Evolutionary conservation across 2,329 filamentous ascomycete species (phyloP), one percentile per base, ranked within the genome.

Genomic region (Clarireedia paspali): DNA sequence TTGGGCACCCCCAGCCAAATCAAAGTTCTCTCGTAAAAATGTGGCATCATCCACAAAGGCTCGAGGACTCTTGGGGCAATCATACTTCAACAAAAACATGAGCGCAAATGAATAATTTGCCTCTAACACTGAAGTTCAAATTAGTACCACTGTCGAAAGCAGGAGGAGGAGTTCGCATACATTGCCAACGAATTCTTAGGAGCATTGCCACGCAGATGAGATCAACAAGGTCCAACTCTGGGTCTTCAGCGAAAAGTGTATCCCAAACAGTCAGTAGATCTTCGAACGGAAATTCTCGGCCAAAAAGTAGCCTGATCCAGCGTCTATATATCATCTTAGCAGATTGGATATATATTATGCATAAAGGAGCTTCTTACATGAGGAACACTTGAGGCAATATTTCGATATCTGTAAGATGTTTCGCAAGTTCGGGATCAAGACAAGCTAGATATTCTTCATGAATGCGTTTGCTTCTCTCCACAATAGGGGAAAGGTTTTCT

Each of bases 321-420:
- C 94, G 90, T 58, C 68, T 70, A 34, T 30, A 17, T 7, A 10
- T 54, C 26, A 44, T 60, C 36, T 20, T 20, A 60, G 47, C 42
- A 50, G 9, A 20, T 47, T 49, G 9, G 40, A 24, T n/a, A 9
- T 30, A 17, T 12, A 12, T 20, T 12, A 23, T 44, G 6, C 15
- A 51, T 34, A 4, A 49, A 12, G 34, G 15, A 15, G 14, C 15
- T 53, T 68, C 81, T 70, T 73, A 94, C 88, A 97, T 95, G 24
- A 97, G 75, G 67, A 97, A 99, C 50, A 99, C 92, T 66, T 99
- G 94, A 1, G 94, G 94, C n/a, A 96, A 74, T 59, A 99, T 85
- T 58, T 96, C 92, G 47, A 96, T 85, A 58, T 83, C 81, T 57
- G 84, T 85, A 17, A 99, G 78, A 70, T 97, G 91, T 24, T 78